Evolutionary conservation across 2,329 filamentous ascomycete genomes (phyloP).

Genomic region (Trichothecium sympodiale): DNA sequence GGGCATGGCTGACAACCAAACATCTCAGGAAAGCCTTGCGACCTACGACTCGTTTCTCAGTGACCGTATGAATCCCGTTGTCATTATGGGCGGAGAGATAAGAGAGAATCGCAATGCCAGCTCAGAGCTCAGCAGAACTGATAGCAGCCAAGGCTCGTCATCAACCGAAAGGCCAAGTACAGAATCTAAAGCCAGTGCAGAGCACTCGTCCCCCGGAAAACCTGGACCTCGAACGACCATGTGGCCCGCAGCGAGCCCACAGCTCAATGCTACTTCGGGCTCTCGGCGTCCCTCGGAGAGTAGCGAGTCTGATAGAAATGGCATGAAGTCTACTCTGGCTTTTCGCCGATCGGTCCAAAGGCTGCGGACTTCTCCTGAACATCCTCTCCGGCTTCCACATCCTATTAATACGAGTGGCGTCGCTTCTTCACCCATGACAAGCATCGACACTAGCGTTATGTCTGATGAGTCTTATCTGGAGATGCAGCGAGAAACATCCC

Average conservation of each 20-base stretch:
- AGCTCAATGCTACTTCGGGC: constrained; percentile 8
- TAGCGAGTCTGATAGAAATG: constrained; percentile 40
- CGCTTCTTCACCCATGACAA: constrained; percentile 39
- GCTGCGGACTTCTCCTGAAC: constrained; percentile 31
- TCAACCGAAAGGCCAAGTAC: constrained; percentile 26
- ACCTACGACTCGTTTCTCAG: constrained; percentile 46
- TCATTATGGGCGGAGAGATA: constrained; percentile 53
- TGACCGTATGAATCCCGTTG: constrained; percentile 53
- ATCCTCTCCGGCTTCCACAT: constrained; percentile 36
- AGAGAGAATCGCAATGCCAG: constrained; percentile 48
- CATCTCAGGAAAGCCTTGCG: constrained; percentile 40
- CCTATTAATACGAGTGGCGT: constrained; percentile 37
- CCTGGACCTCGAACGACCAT: constrained; percentile 27
- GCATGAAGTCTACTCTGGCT: constrained; percentile 40
- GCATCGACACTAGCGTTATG: constrained; percentile 43
- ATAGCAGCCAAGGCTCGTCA: constrained; percentile 34
- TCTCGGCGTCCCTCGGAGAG: constrained; percentile 24
- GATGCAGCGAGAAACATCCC: constrained; percentile 23
- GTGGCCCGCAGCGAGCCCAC: constrained; percentile 43
- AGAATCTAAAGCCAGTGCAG: constrained; percentile 23
- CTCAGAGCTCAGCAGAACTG: constrained; percentile 34
- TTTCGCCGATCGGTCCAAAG: constrained; percentile 44
- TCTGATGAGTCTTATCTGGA: constrained; percentile 44
- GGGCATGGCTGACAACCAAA: constrained; percentile 26
- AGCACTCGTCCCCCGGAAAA: constrained; percentile 14